Evolutionary conservation across 2,329 filamentous ascomycete species (phyloP).

Genomic region (Monosporascus sp.): DNA sequence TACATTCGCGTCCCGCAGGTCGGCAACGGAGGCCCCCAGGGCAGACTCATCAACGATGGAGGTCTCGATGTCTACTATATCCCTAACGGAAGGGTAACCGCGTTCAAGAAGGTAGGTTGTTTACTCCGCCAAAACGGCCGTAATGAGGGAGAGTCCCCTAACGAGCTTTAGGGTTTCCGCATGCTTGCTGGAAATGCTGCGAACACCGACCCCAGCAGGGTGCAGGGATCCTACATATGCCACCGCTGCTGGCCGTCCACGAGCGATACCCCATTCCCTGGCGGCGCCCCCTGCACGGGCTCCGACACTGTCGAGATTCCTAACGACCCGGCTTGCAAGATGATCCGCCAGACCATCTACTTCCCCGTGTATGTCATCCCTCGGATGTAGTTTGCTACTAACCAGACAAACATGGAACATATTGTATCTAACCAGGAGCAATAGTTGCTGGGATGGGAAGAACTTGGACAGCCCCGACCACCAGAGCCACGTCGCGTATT

Average conservation of each 20-base stretch:
- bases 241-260: constrained; percentile 41
- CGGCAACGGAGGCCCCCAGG: constrained; percentile 39
- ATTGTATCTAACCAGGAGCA: constrained; percentile 10
- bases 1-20: constrained; percentile 38
- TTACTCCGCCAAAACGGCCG: not conserved
- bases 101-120: constrained; percentile 32
- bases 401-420: constrained; percentile 17
- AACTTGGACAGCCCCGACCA: constrained; percentile 44
- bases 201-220: constrained; percentile 34
- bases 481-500: constrained; percentile 41
- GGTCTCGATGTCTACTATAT: constrained; percentile 41
- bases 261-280: constrained; percentile 40
- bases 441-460: constrained; percentile 44
- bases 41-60: constrained; percentile 35
- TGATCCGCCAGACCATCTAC: constrained; percentile 48
- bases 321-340: constrained; percentile 38
- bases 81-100: constrained; percentile 34
- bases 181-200: constrained; percentile 40
- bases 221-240: constrained; percentile 36
- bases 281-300: constrained; percentile 43
- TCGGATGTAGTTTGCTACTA: constrained; percentile 15
- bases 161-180: constrained; percentile 33
- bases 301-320: constrained; percentile 46
- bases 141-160: not conserved
- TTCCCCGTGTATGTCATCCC: constrained; percentile 33